Evolutionary conservation across 163 green algal genomes (phyloP).

Genomic region (Chlamydomonas reinhardtii): DNA sequence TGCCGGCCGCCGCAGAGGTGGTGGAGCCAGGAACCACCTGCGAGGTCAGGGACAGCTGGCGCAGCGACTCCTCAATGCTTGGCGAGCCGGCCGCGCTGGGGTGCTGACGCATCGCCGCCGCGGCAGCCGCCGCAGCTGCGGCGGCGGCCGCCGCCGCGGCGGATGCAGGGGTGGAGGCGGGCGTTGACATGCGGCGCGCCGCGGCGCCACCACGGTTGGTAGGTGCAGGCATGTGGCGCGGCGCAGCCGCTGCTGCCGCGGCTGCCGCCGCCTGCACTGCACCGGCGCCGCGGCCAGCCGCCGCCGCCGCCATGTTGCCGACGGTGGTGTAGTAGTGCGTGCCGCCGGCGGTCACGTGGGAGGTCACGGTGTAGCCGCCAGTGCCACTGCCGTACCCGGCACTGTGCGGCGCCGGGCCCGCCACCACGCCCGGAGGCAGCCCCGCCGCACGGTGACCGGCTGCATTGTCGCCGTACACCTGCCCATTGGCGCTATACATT

Average conservation of each 20-base stretch:
- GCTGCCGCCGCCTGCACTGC: background rate
- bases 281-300: background rate
- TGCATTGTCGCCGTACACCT: no score
- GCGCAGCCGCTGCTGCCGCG: background rate
- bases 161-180: background rate
- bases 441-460: background rate
- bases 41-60: no score
- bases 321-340: no score
- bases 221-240: slow-evolving; percentile 41
- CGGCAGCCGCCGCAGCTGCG: background rate
- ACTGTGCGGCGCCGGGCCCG: no score
- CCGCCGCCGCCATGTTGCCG: background rate
- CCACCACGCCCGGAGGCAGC: background rate
- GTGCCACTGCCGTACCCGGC: no score
- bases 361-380: no score
- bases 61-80: no score
- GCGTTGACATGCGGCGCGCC: slow-evolving; percentile 29
- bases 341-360: no score
- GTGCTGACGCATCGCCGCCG: background rate
- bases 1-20: no score
- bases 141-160: background rate
- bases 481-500: no score
- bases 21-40: no score
- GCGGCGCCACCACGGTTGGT: slow-evolving; percentile 26
- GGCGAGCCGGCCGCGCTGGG: background rate